Percentiles rank a stretch among this genome's conserved stretches.
Conservation (phyloP, 495 filamentous ascomycete species). For the Choiromyces venosus region DNA sequence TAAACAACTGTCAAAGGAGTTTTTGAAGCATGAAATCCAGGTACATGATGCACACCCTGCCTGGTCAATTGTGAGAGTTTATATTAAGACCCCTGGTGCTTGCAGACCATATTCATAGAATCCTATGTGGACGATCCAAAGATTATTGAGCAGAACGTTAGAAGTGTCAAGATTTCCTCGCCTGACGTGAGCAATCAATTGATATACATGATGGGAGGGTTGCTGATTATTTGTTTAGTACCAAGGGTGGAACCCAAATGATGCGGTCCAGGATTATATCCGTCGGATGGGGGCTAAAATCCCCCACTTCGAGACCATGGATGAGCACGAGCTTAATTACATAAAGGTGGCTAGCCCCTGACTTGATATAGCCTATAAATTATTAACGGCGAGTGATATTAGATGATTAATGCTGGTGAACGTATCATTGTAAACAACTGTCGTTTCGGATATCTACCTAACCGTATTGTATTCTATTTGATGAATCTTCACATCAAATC, state of each 20-base stretch:
- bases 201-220: background rate
- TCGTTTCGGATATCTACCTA: conserved; percentile 88
- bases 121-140: conserved; percentile 87
- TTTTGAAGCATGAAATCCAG: conserved; percentile 90
- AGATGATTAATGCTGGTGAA: conserved; percentile 98
- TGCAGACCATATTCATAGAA: conserved; percentile 88
- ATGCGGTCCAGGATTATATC: conserved; percentile 87
- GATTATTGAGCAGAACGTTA: conserved; percentile 95
- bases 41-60: conserved; percentile 46
- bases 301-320: conserved; percentile 94
- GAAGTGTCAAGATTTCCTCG: conserved; percentile 96
- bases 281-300: conserved; percentile 83
- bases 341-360: conserved; percentile 60
- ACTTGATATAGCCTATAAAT: background rate
- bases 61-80: conserved; percentile 5
- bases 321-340: conserved; percentile 86
- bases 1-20: conserved; percentile 84
- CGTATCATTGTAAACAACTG: conserved; percentile 88
- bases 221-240: conserved; percentile 54
- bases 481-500: conserved; percentile 96
- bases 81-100: conserved; percentile 20
- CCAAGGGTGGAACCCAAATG: conserved; percentile 79
- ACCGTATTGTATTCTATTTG: conserved; percentile 95
- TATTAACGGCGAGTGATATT: conserved; percentile 24
- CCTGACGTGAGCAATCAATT: conserved; percentile 63